Base-by-base conservation (phyloP, 345 rosid species). In the Arabis hirsuta region DNA sequence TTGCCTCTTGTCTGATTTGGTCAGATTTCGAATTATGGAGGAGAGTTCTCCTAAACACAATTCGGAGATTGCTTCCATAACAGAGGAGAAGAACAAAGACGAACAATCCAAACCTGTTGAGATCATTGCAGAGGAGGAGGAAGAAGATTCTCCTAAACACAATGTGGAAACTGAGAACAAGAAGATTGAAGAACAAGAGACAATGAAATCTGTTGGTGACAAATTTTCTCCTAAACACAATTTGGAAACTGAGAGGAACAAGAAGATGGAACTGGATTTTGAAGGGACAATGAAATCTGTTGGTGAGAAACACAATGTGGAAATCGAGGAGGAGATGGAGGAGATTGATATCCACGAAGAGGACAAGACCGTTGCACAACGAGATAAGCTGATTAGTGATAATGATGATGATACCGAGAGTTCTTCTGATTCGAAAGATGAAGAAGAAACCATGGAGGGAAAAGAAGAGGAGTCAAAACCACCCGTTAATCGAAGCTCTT, bases 401-500 rank as follows among this genome's bases (percentile, higher is more conserved):
- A 56, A 66, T 69, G 69, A 52, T 43, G 58, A 63, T 73, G 74
- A 56, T 54, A 73, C 3, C 46, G 57, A 39, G 51, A 62, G 65
- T 57, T 58, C 67, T 0, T 47, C 5, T 36, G 75, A 82, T 44
- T 63, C 69, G 12, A 64, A 71, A 51, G 76, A 68, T 22, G 81
- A 80, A 51, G 81, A 80, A 51, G 87, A 78, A 72, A 27, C 63
- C 13, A 12, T 51, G 20, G 62, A 54, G 44, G 44, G 36, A 6
- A 84, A 22, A 22, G 24, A 73, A 53, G 82, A 80, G 62, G 69
- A 76, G 64, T 78, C 76, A 13, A 83, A 84, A 65, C 86, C 84
- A 22, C 24, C 1, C 82, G 29, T 27, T 53, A 48, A 69, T n/a
- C 65, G 62, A 38, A 72, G 75, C 69, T 19, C 52, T 36, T 79